These are phyloP conservation scores for Fusarium anguioides DNA, from an alignment of 2,329 filamentous ascomycete species.

Conservation along the genomic window DNA sequence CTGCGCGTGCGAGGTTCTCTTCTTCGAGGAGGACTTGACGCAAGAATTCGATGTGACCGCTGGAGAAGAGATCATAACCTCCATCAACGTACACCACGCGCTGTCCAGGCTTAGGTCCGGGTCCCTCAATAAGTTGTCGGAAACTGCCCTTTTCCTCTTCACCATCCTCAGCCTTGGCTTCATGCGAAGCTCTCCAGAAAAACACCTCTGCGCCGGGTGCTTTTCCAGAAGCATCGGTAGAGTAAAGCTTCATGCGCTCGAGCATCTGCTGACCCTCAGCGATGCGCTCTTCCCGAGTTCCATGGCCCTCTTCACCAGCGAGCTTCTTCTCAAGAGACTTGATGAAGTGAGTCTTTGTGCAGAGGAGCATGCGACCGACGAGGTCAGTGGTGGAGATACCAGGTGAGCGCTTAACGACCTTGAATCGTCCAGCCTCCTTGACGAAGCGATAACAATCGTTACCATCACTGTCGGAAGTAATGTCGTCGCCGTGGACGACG, in stretches of 20 bases:
- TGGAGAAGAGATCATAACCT: conserved; percentile 96
- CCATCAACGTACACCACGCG: conserved; percentile 94
- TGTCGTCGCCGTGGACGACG: conserved; percentile 96
- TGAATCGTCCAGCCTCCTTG: conserved; percentile 92
- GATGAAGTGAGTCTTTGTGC: conserved; percentile 95
- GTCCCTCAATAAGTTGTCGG: conserved; percentile 74
- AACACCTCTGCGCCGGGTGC: conserved; percentile 85
- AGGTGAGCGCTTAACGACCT: conserved; percentile 95
- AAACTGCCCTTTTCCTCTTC: conserved; percentile 74
- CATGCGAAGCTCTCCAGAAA: conserved; percentile 76
- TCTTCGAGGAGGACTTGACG: conserved; percentile 80
- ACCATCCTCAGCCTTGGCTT: conserved; percentile 57
- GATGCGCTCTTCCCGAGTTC: conserved; percentile 73
- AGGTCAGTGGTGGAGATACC: conserved; percentile 97
- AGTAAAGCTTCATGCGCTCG: conserved; percentile 84
- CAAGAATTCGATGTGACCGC: conserved; percentile 96
- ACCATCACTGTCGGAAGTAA: conserved; percentile 91
- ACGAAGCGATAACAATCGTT: conserved; percentile 99
- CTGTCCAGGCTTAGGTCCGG: conserved; percentile 79
- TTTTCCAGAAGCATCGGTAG: conserved; percentile 84
- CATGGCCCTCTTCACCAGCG: conserved; percentile 76
- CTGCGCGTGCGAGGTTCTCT: conserved; percentile 71
- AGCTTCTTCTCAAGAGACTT: conserved; percentile 78
- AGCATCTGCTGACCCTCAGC: conserved; percentile 77
- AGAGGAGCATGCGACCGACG: conserved; percentile 97